phyloP scores from a whole-genome alignment of 305 asterid species.

The Solanum chacoense region DNA sequence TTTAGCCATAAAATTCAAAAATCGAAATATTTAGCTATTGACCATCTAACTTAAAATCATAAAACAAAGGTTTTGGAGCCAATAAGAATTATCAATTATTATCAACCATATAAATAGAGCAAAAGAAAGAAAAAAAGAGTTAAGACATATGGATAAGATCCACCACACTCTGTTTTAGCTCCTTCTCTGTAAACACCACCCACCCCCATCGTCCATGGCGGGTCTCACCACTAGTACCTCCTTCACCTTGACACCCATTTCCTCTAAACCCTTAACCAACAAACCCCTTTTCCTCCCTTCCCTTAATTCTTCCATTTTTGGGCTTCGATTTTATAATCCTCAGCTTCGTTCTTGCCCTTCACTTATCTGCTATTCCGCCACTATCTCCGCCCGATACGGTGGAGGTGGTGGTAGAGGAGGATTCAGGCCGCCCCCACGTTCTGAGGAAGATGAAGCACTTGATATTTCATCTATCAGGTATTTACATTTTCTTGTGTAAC shows the following conservation, averaged over 20 bases:
- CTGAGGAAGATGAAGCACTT: constrained; percentile 55
- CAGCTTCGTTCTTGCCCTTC: constrained; percentile 11
- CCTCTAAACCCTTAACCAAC: constrained; percentile 15
- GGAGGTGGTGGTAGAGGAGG: constrained; percentile 23
- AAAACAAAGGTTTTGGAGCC: no score
- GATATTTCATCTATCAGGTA: constrained; percentile 57
- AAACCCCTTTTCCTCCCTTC: constrained; percentile 9
- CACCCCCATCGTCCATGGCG: constrained; percentile 44
- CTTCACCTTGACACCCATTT: constrained; percentile 24
- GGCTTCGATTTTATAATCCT: constrained; percentile 19
- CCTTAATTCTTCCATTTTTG: constrained; percentile 16
- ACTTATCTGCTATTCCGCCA: constrained; percentile 1
- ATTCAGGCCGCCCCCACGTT: constrained; percentile 26
- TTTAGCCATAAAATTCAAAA: no score
- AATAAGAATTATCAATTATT: no score
- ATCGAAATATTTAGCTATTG: no score
- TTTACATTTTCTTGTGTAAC: neutral
- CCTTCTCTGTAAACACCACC: neutral
- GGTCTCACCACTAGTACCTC: constrained; percentile 52
- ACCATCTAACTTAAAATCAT: no score
- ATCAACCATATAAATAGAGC: no score
- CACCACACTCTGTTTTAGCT: constrained; percentile 17
- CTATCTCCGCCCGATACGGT: constrained; percentile 55
- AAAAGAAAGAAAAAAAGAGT: no score
- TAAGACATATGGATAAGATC: constrained; percentile 35